Base-by-base conservation (phyloP, 2,329 filamentous ascomycete genomes). In the Sporothrix pallida region DNA sequence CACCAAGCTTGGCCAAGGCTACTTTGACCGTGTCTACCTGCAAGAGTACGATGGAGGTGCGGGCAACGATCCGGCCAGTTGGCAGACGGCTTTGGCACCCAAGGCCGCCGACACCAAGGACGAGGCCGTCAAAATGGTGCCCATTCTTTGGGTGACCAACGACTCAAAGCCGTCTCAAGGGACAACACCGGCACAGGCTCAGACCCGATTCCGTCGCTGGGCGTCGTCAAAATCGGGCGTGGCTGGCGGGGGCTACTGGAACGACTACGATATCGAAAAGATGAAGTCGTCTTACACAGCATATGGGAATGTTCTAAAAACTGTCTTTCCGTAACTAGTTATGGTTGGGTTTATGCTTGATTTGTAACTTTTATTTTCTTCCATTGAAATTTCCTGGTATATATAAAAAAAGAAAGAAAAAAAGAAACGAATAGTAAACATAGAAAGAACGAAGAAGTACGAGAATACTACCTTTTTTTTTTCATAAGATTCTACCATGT, bases 261-360 rank as follows among this genome's bases (percentile, higher is more conserved):
- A 62, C 23, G 56, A 37, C 56, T 62, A 62, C 23, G 56, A 62
- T 37, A 62, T 62, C n/a, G 23, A 62, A 37, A 62, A 62, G 56
- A 62, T 37, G 56, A 37, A 37, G 23, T 62, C 56, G 23, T 62
- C 56, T 20, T 62, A 62, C 23, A 15, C 23, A n/a, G 23, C 23
- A n/a, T 37, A 62, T 8, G 56, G 56, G 1, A 12, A 60, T 26
- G 58, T 52, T 7, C 15, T 54, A 20, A 54, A 54, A 54, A 12
- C 50, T 17, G 15, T 52, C 15, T 52, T 52, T 48, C 3, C 9
- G 46, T 48, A 37, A 37, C 31, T 3, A 31, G 31, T 31, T 31
- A 5, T 3, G 31, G 5, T 31, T 31, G 2, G 31, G 31, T 31
- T n/a, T n/a, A n/a, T n/a, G n/a, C n/a, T n/a, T n/a, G n/a, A n/a